Evolutionary conservation across 345 rosid species (phyloP), one percentile per base, ranked within the genome.

Genomic region (Syzygium jambos): DNA sequence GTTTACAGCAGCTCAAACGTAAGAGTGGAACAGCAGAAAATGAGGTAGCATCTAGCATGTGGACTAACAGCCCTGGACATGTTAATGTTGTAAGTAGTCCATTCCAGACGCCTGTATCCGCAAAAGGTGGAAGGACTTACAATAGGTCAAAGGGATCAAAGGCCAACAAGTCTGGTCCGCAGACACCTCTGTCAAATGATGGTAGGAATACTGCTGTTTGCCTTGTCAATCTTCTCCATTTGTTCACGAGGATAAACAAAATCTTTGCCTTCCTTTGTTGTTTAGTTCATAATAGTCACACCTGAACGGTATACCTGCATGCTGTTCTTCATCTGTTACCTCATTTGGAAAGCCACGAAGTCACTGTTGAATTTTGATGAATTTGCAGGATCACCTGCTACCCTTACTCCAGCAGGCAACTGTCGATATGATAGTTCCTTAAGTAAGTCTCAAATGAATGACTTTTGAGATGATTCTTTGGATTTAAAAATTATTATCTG

Each of bases 371-470:
- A 57, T 83, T 87, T 86, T 54, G 87, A 43, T 90, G 73, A 89
- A 86, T 78, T 90, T 93, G 94, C 96, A 98, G 99, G 94, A 87
- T 95, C 96, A 73, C 95, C 96, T 55, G 90, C 89, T 87, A 88
- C 94, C 87, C 96, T 93, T 85, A 96, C 98, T 89, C 95, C 99
- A 29, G 92, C 94, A 46, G 94, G 99, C 89, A 96, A 92, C 88
- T 95, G 99, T 84, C 99, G 99, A n/a, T 95, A 96, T 90, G 99
- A 98, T 90, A 98, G 96, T 92, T 96, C 99, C 82, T 90, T 98
- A 90, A 96, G 99, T 98, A 94, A 92, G 86, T 53, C 61, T 73
- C 52, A 34, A 88, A 85, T 51, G 41, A 34, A 30, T 85, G 46
- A 85, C 46, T 54, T 54, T 19, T 11, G 16, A 52, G 59, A 53